Percentiles rank a stretch among this genome's conserved stretches.
These are phyloP conservation scores for Gamarada debralockiae DNA, from an alignment of 495 filamentous ascomycete species.

Conservation along the genomic window DNA sequence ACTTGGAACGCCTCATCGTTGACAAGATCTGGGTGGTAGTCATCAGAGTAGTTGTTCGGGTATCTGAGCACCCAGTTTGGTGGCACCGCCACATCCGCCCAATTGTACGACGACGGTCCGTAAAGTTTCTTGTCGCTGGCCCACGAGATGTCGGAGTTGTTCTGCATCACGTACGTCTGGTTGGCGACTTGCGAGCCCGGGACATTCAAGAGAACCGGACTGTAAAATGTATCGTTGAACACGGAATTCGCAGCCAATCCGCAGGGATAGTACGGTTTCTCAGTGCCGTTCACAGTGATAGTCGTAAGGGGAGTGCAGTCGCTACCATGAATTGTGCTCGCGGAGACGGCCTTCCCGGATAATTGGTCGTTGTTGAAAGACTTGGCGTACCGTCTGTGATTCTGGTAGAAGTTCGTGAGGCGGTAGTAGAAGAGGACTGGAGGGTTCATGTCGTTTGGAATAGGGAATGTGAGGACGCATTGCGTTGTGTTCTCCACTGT, in stretches of 20 bases:
- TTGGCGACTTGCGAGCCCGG: constrained; percentile 17
- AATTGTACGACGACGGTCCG: constrained; percentile 60
- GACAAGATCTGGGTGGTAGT: constrained; percentile 62
- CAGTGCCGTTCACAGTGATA: constrained; percentile 25
- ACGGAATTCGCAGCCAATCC: constrained; percentile 93
- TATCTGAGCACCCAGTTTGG: constrained; percentile 77
- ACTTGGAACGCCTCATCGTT: constrained; percentile 85
- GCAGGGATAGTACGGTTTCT: constrained; percentile 87
- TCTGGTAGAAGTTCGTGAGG: constrained; percentile 98
- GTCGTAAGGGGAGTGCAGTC: constrained; percentile 71
- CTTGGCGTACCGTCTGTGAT: constrained; percentile 93
- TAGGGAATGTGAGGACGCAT: constrained; percentile 71
- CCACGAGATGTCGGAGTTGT: constrained; percentile 79
- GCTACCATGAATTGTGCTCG: constrained; percentile 55
- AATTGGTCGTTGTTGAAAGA: constrained; percentile 83
- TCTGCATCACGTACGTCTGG: constrained; percentile 65
- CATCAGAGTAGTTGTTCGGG: constrained; percentile 57
- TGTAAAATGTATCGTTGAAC: constrained; percentile 90
- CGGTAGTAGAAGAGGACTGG: constrained; percentile 91
- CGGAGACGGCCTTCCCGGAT: constrained; percentile 62
- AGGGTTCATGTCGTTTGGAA: constrained; percentile 72
- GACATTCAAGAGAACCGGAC: constrained; percentile 50
- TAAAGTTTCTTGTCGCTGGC: constrained; percentile 75
- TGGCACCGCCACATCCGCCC: constrained; percentile 63
- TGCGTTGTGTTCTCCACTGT: constrained; percentile 16